Conservation (phyloP, 1,139 yeast species). For the Candida gigantensis region DNA sequence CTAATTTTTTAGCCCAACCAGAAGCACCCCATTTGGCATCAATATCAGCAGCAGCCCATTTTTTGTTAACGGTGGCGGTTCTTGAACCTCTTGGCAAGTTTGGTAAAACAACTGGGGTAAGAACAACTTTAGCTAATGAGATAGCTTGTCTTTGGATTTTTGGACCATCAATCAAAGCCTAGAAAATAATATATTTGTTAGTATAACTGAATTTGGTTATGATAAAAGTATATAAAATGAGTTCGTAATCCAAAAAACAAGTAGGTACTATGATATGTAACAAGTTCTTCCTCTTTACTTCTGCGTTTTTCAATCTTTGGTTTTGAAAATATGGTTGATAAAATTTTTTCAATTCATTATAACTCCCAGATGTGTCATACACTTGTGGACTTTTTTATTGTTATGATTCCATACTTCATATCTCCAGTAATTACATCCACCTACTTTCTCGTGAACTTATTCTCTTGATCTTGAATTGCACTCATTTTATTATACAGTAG, state of each 20-base stretch:
- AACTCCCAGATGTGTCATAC: too few relatives aligned
- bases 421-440: too few relatives aligned
- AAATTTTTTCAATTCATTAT: too few relatives aligned
- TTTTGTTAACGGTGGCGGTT: conserved; percentile 82
- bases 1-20: conserved; percentile 97
- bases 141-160: conserved; percentile 90
- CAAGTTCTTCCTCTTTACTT: not conserved
- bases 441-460: too few relatives aligned
- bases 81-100: conserved; percentile 93
- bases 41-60: conserved; percentile 90
- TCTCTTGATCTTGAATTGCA: not conserved
- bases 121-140: conserved; percentile 81
- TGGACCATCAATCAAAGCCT: conserved; percentile 97
- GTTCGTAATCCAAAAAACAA: not conserved
- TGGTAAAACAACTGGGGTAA: conserved; percentile 88
- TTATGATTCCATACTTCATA: too few relatives aligned
- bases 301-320: too few relatives aligned
- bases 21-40: conserved; percentile 91
- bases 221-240: not conserved
- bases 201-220: conserved; percentile 14
- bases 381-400: too few relatives aligned
- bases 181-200: conserved; percentile 23
- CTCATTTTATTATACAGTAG: not conserved
- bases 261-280: not conserved
- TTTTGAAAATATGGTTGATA: too few relatives aligned